Conservation (phyloP, 2,329 filamentous ascomycete species). For the Blastomyces emzantsi region DNA sequence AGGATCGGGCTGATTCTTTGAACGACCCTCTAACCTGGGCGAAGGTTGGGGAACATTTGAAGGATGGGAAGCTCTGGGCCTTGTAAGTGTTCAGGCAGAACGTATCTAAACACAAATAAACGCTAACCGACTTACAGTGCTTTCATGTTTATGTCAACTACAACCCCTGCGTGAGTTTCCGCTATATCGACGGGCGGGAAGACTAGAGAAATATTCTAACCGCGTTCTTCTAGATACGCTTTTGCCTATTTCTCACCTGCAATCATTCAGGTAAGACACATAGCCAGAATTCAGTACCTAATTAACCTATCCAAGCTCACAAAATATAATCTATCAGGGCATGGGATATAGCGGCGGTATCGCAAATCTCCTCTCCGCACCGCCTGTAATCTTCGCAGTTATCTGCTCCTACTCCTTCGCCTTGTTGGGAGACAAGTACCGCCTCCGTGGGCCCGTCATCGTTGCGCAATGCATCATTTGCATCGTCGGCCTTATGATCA, state of each 20-base stretch:
- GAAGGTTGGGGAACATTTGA: slow-evolving; percentile 25
- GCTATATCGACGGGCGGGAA: background rate
- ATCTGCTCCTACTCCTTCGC: slow-evolving; percentile 50
- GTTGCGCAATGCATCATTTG: slow-evolving; percentile 54
- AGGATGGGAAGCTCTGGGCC: slow-evolving; percentile 13
- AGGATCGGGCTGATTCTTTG: slow-evolving; percentile 45
- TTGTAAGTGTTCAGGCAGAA: slow-evolving; percentile 11
- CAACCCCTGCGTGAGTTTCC: slow-evolving; percentile 6
- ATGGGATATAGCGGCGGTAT: slow-evolving; percentile 53
- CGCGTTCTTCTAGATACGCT: slow-evolving; percentile 48
- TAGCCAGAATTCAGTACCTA: background rate
- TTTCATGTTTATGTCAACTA: slow-evolving; percentile 7
- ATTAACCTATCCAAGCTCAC: slow-evolving; percentile 4
- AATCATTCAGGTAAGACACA: slow-evolving; percentile 43
- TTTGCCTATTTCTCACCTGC: slow-evolving; percentile 66
- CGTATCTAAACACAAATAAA: slow-evolving; percentile 1
- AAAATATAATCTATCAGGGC: slow-evolving; percentile 22
- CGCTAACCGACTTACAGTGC: background rate
- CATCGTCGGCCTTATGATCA: slow-evolving; percentile 57
- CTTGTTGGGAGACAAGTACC: slow-evolving; percentile 55
- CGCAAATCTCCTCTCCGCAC: slow-evolving; percentile 59
- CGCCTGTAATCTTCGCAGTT: slow-evolving; percentile 55
- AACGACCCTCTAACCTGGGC: slow-evolving; percentile 39
- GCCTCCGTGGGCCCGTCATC: slow-evolving; percentile 54
- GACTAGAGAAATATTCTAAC: background rate